Conservation (phyloP, 75 land plant genomes). For the Adiantum capillusveneris region DNA sequence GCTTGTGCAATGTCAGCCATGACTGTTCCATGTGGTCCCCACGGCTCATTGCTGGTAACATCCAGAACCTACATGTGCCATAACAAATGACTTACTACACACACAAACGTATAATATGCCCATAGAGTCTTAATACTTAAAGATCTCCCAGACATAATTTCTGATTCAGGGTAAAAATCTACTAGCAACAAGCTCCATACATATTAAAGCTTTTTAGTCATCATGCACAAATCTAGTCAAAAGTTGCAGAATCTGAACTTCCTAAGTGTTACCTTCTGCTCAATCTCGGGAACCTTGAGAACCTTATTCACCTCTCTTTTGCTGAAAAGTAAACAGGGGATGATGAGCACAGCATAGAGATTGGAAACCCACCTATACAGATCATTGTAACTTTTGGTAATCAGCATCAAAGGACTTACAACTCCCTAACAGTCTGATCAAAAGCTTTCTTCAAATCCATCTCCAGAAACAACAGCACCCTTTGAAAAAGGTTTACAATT, state of each 20-base stretch:
- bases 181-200: not conserved
- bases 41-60: conserved; percentile 85
- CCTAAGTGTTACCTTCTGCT: conserved; percentile 64
- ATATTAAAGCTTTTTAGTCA: not conserved
- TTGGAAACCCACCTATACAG: not conserved
- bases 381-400: not conserved
- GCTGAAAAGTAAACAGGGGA: conserved; percentile 34
- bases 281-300: conserved; percentile 86
- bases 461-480: not conserved
- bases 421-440: conserved; percentile 94
- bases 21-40: conserved; percentile 95
- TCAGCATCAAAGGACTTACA: conserved; percentile 44
- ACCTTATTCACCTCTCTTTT: conserved; percentile 98
- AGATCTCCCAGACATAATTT: not conserved
- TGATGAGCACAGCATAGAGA: not conserved
- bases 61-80: conserved; percentile 55
- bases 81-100: not conserved
- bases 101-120: too few species aligned
- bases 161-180: not conserved
- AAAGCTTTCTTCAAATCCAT: conserved; percentile 88
- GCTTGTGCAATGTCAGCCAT: conserved; percentile 95
- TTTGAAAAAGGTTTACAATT: too few species aligned
- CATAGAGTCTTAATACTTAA: too few species aligned
- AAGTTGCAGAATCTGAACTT: not conserved
- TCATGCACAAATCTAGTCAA: not conserved